phyloP scores from a whole-genome alignment of 2,329 filamentous ascomycete species.

The Hawksworthiomyces lignivorus region DNA sequence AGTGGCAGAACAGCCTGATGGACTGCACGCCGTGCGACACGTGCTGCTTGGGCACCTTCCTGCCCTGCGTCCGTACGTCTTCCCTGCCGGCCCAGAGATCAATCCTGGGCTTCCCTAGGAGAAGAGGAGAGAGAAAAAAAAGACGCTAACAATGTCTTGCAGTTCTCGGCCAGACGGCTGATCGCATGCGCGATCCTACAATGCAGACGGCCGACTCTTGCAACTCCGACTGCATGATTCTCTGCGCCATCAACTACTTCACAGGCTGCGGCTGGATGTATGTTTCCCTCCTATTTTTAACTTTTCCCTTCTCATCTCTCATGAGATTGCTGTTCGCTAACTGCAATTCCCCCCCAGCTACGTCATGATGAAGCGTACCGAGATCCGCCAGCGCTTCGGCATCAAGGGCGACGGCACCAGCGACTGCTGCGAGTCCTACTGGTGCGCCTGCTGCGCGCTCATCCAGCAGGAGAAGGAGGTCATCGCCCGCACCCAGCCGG shows the following conservation, averaged over 20 bases:
- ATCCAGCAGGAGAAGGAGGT: conserved; percentile 54
- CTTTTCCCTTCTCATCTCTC: background rate
- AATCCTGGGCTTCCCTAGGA: background rate
- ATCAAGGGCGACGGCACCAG: conserved; percentile 40
- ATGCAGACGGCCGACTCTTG: conserved; percentile 29
- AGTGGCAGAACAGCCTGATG: conserved; percentile 32
- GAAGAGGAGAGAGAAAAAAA: background rate
- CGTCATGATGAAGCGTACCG: conserved; percentile 44
- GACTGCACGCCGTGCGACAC: conserved; percentile 32
- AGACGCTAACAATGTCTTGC: background rate
- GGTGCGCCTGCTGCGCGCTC: conserved; percentile 48
- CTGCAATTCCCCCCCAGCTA: conserved; percentile 29
- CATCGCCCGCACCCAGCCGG: conserved; percentile 19
- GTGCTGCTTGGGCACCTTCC: conserved; percentile 31
- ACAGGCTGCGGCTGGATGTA: conserved; percentile 38
- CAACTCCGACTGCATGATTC: conserved; percentile 36
- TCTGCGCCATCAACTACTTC: conserved; percentile 28
- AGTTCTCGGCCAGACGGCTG: conserved; percentile 37
- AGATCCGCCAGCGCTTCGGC: conserved; percentile 45
- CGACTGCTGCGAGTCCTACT: conserved; percentile 47
- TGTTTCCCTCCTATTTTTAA: conserved; percentile 12
- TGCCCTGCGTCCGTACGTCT: conserved; percentile 37
- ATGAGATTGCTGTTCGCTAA: too few species aligned
- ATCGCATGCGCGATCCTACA: conserved; percentile 36
- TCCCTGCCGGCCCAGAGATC: background rate